phyloP scores from a whole-genome alignment of 306 rosid species.

The Neltuma alba region DNA sequence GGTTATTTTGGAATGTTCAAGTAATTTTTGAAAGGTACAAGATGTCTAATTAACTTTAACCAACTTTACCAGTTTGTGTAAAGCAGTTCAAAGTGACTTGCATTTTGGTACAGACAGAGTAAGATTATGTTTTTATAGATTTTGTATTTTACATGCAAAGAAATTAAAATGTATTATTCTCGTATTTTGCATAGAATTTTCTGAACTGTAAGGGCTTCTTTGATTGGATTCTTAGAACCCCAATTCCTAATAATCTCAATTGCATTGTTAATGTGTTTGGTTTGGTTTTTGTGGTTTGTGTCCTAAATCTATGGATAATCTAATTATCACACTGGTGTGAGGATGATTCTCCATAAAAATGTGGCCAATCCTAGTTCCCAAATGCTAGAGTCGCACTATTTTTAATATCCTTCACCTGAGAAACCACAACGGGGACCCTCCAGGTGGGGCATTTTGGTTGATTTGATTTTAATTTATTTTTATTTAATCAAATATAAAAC shows the following conservation, averaged over 20 bases:
- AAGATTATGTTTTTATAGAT: too few species aligned
- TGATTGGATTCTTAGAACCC: neutral
- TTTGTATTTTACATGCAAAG: too few species aligned
- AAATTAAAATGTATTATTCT: too few species aligned
- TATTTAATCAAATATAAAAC: neutral
- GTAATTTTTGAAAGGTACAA: neutral
- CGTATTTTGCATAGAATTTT: neutral
- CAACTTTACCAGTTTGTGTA: neutral
- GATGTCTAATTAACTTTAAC: neutral
- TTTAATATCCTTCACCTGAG: neutral
- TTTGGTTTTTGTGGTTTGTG: neutral
- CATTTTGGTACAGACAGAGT: neutral
- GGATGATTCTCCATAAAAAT: neutral
- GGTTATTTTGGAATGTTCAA: neutral
- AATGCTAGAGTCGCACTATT: neutral
- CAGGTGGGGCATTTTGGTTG: neutral
- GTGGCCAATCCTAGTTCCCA: neutral
- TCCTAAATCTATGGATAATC: neutral
- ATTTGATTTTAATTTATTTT: neutral
- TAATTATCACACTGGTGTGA: too few species aligned
- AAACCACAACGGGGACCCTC: neutral
- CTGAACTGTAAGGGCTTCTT: neutral
- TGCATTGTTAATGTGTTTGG: neutral
- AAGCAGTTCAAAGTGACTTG: neutral
- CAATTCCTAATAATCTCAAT: neutral